Percentiles rank a stretch among this genome's conserved stretches.
These are phyloP conservation scores for Hygrocybe punicea DNA, from an alignment of 768 basidiomycete genomes.

Conservation along the genomic window DNA sequence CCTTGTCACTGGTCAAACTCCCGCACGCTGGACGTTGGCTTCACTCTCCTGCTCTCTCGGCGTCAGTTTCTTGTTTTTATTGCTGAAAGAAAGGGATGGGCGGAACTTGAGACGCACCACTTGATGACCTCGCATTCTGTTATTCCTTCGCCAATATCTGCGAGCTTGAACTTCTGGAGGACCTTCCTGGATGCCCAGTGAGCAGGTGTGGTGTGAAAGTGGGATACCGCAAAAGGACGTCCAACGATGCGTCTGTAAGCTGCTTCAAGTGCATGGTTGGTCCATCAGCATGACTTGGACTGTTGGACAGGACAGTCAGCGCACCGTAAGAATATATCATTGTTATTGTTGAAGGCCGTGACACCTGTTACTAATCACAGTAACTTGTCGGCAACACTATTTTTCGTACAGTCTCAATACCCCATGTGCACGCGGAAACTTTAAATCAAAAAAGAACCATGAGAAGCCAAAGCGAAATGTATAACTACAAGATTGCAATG, in stretches of 20 bases:
- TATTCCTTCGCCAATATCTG: slow-evolving; percentile 88
- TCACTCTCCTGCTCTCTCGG: slow-evolving; percentile 54
- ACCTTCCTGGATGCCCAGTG: slow-evolving; percentile 36
- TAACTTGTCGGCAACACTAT: no score
- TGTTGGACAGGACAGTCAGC: no score
- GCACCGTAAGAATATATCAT: no score
- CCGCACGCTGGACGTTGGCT: slow-evolving; percentile 47
- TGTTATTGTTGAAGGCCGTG: no score
- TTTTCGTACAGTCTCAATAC: no score
- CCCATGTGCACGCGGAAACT: no score
- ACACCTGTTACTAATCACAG: no score
- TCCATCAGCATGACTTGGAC: no score
- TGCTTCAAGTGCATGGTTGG: not conserved
- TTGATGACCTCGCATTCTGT: slow-evolving; percentile 87
- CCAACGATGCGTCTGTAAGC: not conserved
- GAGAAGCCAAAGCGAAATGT: no score
- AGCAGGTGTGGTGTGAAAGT: slow-evolving; percentile 34
- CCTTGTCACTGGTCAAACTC: slow-evolving; percentile 84
- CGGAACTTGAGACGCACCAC: slow-evolving; percentile 54
- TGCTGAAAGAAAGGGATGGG: not conserved
- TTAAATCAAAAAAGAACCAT: no score
- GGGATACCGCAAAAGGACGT: slow-evolving; percentile 11
- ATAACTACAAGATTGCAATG: no score
- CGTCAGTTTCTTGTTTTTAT: slow-evolving; percentile 4
- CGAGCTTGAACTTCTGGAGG: slow-evolving; percentile 65